phyloP scores from a whole-genome alignment of 176 grass and related monocot species.

The Phoenix dactylifera region DNA sequence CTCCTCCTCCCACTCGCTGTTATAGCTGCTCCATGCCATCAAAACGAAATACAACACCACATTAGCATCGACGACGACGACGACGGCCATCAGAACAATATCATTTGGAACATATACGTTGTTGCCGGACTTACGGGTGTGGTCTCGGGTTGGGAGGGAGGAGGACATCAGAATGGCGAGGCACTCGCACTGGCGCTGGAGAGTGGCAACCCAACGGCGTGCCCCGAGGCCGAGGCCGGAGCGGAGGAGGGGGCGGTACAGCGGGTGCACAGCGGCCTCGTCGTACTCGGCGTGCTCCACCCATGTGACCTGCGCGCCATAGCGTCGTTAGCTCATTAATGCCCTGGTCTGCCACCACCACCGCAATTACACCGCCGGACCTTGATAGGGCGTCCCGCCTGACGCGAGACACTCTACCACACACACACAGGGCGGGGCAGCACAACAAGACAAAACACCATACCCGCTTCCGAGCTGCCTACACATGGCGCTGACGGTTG shows the following conservation, averaged over 20 bases:
- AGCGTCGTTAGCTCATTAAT: slow-evolving; percentile 45
- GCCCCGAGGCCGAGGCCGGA: slow-evolving; percentile 73
- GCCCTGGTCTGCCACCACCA: not conserved
- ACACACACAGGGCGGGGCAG: not conserved
- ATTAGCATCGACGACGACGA: not conserved
- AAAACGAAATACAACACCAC: not conserved
- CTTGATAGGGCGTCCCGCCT: too few relatives aligned
- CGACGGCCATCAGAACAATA: slow-evolving; percentile 9
- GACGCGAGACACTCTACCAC: not conserved
- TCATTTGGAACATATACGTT: not conserved
- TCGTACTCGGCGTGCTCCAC: slow-evolving; percentile 92
- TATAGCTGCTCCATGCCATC: slow-evolving; percentile 34
- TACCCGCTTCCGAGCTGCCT: too few relatives aligned
- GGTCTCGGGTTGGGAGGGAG: slow-evolving; percentile 25
- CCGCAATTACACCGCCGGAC: too few relatives aligned
- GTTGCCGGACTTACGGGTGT: slow-evolving; percentile 31
- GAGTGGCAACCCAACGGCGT: slow-evolving; percentile 68
- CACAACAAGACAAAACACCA: too few relatives aligned
- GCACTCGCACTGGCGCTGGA: slow-evolving; percentile 75
- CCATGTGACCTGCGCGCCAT: slow-evolving; percentile 66
- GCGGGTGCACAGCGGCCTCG: slow-evolving; percentile 56
- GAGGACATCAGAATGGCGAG: slow-evolving; percentile 74
- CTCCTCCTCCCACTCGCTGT: slow-evolving; percentile 54
- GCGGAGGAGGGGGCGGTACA: slow-evolving; percentile 55
- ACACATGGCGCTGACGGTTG: too few relatives aligned